phyloP scores from a whole-genome alignment of 768 basidiomycete species.

The Gelatoporia subvermispora region DNA sequence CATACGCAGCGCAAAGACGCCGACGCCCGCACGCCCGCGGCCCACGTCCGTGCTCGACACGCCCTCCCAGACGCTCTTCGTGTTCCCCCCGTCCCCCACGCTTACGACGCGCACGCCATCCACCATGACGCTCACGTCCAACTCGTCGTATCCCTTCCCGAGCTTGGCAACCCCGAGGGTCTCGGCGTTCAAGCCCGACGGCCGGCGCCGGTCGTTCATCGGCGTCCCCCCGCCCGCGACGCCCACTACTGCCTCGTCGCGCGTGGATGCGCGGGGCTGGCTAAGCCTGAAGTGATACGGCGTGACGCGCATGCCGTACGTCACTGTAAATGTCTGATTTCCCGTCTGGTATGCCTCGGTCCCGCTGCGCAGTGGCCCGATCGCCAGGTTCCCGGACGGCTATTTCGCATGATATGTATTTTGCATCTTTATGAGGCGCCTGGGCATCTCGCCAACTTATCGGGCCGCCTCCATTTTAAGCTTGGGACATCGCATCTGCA shows the following conservation, averaged over 20 bases:
- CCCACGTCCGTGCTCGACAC: conserved; percentile 30
- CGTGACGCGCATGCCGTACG: neutral
- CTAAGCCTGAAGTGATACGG: conserved; percentile 11
- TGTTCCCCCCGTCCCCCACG: conserved; percentile 78
- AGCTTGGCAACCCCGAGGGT: conserved; percentile 47
- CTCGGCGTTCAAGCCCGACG: conserved; percentile 60
- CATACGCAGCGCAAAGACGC: conserved; percentile 27
- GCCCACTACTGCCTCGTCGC: conserved; percentile 78
- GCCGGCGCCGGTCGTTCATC: conserved; percentile 71
- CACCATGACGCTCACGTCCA: conserved; percentile 77
- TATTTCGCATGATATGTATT: conserved; percentile 28
- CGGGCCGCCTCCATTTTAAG: conserved; percentile 10
- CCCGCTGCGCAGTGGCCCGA: neutral
- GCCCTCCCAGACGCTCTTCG: conserved; percentile 81
- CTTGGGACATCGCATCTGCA: conserved; percentile 13
- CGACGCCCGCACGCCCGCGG: conserved; percentile 16
- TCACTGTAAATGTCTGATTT: neutral
- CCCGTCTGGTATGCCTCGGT: neutral
- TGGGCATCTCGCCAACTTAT: too few species aligned
- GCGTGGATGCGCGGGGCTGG: conserved; percentile 82
- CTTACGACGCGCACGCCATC: conserved; percentile 61
- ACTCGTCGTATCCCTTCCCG: conserved; percentile 51
- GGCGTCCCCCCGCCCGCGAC: conserved; percentile 62
- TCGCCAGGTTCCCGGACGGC: conserved; percentile 4
- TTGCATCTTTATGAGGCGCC: too few species aligned